Percentiles rank a stretch among this genome's conserved stretches.
Conservation (phyloP, 352 stramenopile species). For the Pythium brassicae region DNA sequence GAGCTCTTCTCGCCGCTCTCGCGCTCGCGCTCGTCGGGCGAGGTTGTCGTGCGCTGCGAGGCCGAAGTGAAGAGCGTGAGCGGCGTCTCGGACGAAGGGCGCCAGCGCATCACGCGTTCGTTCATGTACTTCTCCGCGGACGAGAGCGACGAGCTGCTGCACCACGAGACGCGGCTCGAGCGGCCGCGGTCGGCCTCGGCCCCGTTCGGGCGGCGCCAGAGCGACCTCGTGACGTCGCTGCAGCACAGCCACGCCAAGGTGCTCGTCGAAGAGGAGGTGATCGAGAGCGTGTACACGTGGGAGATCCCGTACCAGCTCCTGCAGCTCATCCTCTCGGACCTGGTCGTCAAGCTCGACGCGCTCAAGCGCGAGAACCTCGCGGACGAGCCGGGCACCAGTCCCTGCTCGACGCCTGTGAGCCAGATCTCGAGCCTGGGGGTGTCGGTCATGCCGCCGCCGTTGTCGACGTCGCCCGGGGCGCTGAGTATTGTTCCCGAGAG, state of each 20-base stretch:
- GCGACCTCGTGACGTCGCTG: slow-evolving; percentile 29
- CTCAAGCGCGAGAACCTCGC: slow-evolving; percentile 48
- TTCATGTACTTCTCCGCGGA: slow-evolving; percentile 72
- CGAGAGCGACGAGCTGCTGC: slow-evolving; percentile 8
- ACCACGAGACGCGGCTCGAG: slow-evolving; percentile 1
- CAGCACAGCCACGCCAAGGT: slow-evolving; percentile 53
- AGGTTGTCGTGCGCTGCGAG: slow-evolving; percentile 80
- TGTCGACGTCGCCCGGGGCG: slow-evolving; percentile 21
- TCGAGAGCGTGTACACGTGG: slow-evolving; percentile 88
- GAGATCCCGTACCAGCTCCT: slow-evolving; percentile 83
- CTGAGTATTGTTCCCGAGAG: slow-evolving; percentile 35
- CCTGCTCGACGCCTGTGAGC: slow-evolving; percentile 45
- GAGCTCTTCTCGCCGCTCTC: slow-evolving; percentile 62
- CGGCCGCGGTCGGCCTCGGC: slow-evolving; percentile 2
- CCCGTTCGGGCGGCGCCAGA: slow-evolving; percentile 27
- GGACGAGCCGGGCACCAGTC: slow-evolving; percentile 28
- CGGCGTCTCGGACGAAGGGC: slow-evolving; percentile 28
- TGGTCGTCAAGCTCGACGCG: slow-evolving; percentile 62
- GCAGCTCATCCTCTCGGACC: slow-evolving; percentile 69
- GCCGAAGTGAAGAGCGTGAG: slow-evolving; percentile 46
- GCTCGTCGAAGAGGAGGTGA: slow-evolving; percentile 80
- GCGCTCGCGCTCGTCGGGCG: slow-evolving; percentile 49
- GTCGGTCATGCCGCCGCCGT: slow-evolving; percentile 21
- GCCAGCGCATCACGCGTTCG: slow-evolving; percentile 65
- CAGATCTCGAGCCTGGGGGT: slow-evolving; percentile 37